Conservation (phyloP, 345 rosid species). For the Populus pruinosa region DNA sequence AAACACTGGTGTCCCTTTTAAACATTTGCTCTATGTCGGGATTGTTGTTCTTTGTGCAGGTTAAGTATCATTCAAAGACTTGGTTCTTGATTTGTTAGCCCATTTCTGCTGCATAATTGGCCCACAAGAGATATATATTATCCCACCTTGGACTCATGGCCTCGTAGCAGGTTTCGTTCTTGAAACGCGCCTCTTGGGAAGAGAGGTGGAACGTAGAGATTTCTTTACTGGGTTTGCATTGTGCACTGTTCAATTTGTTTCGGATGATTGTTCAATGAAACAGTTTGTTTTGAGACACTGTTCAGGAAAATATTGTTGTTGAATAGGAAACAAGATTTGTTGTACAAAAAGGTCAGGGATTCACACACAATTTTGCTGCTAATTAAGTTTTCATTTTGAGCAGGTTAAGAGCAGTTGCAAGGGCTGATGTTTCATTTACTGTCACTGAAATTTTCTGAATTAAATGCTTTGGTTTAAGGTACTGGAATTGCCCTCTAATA, state of each 20-base stretch:
- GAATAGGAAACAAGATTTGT: neutral
- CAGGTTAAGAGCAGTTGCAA: constrained; percentile 13
- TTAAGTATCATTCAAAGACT: neutral
- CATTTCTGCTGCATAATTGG: neutral
- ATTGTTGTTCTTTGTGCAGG: constrained; percentile 32
- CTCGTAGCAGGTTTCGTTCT: neutral
- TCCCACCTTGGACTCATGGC: neutral
- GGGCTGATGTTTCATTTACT: no score
- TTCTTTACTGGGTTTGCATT: neutral
- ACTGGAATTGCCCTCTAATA: neutral
- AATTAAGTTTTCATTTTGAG: neutral
- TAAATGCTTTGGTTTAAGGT: neutral
- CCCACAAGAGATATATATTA: neutral
- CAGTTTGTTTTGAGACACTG: neutral
- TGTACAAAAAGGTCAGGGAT: no score
- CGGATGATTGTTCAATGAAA: neutral
- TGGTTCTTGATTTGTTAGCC: no score
- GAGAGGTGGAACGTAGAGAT: neutral
- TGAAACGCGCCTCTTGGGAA: neutral
- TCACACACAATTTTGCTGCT: neutral
- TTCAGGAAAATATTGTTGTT: neutral
- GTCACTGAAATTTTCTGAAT: neutral
- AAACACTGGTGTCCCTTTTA: constrained; percentile 24
- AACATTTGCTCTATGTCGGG: constrained; percentile 22
- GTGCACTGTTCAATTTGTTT: neutral